Evolutionary conservation across 2,329 filamentous ascomycete species (phyloP).

Genomic region (Colletotrichum trifolii): DNA sequence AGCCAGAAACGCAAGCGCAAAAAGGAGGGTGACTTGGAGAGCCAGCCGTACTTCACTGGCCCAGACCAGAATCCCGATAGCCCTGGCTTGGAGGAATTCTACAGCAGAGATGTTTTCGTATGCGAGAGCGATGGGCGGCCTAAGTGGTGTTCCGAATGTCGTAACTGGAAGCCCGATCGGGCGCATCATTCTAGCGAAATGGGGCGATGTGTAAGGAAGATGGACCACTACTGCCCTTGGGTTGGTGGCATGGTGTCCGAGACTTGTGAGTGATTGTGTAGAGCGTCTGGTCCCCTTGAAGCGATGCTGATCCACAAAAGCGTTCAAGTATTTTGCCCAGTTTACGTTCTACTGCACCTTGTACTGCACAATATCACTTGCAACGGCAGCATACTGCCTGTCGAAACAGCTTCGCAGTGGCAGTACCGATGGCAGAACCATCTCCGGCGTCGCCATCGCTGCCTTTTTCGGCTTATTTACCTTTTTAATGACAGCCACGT

Average conservation of each 20-base stretch:
- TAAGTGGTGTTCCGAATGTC: conserved; percentile 85
- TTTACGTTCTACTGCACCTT: conserved; percentile 80
- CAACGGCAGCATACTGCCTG: conserved; percentile 73
- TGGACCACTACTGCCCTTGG: conserved; percentile 98
- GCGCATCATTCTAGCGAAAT: conserved; percentile 88
- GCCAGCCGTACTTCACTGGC: conserved; percentile 46
- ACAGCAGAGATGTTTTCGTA: conserved; percentile 83
- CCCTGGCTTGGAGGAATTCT: conserved; percentile 79
- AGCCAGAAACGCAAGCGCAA: conserved; percentile 40
- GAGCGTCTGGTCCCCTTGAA: not conserved
- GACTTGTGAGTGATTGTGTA: conserved; percentile 63
- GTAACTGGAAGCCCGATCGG: conserved; percentile 88
- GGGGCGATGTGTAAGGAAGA: conserved; percentile 83
- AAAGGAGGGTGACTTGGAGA: conserved; percentile 47
- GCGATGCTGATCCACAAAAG: conserved; percentile 46
- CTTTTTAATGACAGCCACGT: conserved; percentile 79
- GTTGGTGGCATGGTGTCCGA: conserved; percentile 94
- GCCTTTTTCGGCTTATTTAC: conserved; percentile 85
- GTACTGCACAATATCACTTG: conserved; percentile 73
- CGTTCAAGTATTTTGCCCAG: conserved; percentile 93
- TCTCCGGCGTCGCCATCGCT: conserved; percentile 74
- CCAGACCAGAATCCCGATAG: conserved; percentile 67
- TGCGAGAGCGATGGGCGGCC: conserved; percentile 88
- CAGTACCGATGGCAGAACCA: conserved; percentile 67
- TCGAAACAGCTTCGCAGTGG: conserved; percentile 61